Evolutionary conservation across 2,329 filamentous ascomycete genomes (phyloP).

Genomic region (Blumeria graminis): DNA sequence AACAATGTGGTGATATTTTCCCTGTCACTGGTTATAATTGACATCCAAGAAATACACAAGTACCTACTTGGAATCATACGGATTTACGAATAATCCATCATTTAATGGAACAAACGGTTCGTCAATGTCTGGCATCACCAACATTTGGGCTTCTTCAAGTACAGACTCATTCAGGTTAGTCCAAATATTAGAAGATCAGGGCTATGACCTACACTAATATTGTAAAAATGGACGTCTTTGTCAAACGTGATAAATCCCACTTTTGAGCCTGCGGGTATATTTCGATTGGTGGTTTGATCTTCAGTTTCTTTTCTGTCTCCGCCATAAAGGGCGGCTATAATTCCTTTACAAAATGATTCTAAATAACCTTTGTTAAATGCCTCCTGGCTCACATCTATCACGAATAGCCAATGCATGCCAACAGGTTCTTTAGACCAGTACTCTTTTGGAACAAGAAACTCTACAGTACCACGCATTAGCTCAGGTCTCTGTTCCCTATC

Average conservation of each 20-base stretch:
- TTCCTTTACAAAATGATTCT: conserved; percentile 73
- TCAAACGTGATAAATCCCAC: conserved; percentile 92
- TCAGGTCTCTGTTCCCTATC: conserved; percentile 79
- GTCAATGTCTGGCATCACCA: conserved; percentile 94
- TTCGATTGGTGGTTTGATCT: conserved; percentile 25
- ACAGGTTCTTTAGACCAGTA: conserved; percentile 94
- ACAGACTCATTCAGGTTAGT: conserved; percentile 26
- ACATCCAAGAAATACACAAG: neutral
- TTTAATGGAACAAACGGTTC: conserved; percentile 87
- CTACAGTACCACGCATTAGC: conserved; percentile 73
- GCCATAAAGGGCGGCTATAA: conserved; percentile 64
- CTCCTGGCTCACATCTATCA: conserved; percentile 85
- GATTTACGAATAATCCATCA: conserved; percentile 84
- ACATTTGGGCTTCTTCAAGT: conserved; percentile 79
- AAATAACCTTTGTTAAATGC: conserved; percentile 76
- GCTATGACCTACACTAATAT: conserved; percentile 42
- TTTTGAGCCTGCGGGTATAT: conserved; percentile 55
- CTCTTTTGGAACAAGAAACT: conserved; percentile 92
- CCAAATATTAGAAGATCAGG: neutral
- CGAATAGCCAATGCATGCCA: conserved; percentile 65
- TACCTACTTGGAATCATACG: conserved; percentile 55
- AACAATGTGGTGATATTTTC: conserved; percentile 74
- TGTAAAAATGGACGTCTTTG: conserved; percentile 95
- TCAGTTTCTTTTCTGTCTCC: conserved; percentile 26
- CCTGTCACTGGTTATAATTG: conserved; percentile 15